A percentile compares a stretch with the other conserved stretches of the same genome.
phyloP scores from a whole-genome alignment of 2,329 filamentous ascomycete species.

The Pezicula carpinea region DNA sequence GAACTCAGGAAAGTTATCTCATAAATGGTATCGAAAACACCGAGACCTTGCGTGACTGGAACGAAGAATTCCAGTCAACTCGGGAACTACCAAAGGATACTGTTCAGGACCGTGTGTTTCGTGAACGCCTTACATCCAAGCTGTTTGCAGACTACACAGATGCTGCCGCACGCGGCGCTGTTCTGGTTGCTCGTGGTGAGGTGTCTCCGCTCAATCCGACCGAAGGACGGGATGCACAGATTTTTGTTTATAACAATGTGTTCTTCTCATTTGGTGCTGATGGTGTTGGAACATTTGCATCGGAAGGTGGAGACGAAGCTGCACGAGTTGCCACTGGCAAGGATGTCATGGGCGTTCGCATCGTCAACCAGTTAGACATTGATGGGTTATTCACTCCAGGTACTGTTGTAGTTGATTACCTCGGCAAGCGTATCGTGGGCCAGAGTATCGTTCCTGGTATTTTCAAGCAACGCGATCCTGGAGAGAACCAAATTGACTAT shows the following conservation, averaged over 20 bases:
- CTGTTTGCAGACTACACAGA: slow-evolving; percentile 98
- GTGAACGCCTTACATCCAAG: slow-evolving; percentile 89
- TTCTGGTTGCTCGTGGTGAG: slow-evolving; percentile 88
- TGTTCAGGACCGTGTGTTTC: slow-evolving; percentile 92
- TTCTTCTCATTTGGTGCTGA: slow-evolving; percentile 99
- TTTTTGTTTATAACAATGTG: slow-evolving; percentile 99
- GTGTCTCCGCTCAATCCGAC: slow-evolving; percentile 93
- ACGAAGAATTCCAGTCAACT: slow-evolving; percentile 97
- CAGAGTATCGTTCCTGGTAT: slow-evolving; percentile 98
- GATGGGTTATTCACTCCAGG: slow-evolving; percentile 91
- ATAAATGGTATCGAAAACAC: slow-evolving; percentile 89
- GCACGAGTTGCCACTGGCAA: slow-evolving; percentile 94
- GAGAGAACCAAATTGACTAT: slow-evolving; percentile 98
- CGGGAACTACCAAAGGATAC: slow-evolving; percentile 89
- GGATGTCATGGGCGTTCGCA: slow-evolving; percentile 88
- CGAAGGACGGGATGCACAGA: slow-evolving; percentile 87
- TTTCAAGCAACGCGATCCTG: slow-evolving; percentile 96
- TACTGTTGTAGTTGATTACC: slow-evolving; percentile 93
- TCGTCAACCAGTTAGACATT: slow-evolving; percentile 96
- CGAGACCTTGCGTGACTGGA: slow-evolving; percentile 95
- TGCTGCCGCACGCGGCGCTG: slow-evolving; percentile 84
- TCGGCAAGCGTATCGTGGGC: slow-evolving; percentile 93
- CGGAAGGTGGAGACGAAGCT: slow-evolving; percentile 93
- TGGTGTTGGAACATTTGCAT: slow-evolving; percentile 93
- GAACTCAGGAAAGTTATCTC: slow-evolving; percentile 89